A percentile compares a stretch with the other conserved stretches of the same genome.
These are phyloP conservation scores for Macrophomina tecta DNA, from an alignment of 2,329 filamentous ascomycete genomes.

Conservation along the genomic window DNA sequence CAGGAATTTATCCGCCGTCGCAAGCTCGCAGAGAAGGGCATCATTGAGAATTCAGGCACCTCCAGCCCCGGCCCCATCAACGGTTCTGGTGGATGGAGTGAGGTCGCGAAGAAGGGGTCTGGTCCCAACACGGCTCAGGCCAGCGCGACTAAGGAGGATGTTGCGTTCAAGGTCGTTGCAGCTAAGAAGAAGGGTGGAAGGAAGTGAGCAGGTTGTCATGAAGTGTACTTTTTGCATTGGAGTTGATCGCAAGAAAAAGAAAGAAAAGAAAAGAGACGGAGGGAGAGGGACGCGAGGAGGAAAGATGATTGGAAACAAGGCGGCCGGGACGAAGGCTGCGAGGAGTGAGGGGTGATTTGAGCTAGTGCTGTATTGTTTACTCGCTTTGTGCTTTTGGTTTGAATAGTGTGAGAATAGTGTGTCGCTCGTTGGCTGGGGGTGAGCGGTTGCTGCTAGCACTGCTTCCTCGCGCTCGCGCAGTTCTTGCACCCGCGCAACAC, in stretches of 20 bases:
- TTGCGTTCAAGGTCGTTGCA: slow-evolving; percentile 87
- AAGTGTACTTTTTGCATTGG: slow-evolving; percentile 33
- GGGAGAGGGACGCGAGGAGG: not conserved
- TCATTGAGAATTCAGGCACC: slow-evolving; percentile 73
- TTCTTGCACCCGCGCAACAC: not conserved
- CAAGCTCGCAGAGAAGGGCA: slow-evolving; percentile 89
- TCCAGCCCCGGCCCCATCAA: slow-evolving; percentile 57
- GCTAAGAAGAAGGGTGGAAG: slow-evolving; percentile 81
- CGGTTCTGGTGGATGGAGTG: slow-evolving; percentile 80
- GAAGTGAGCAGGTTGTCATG: slow-evolving; percentile 36
- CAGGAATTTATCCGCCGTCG: slow-evolving; percentile 94
- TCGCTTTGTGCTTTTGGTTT: not conserved
- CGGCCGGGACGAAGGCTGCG: too few species aligned
- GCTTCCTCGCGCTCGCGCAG: not conserved
- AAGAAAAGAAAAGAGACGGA: not conserved
- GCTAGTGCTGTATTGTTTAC: not conserved
- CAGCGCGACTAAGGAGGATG: slow-evolving; percentile 50
- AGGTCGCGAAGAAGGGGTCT: slow-evolving; percentile 92
- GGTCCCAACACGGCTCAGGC: slow-evolving; percentile 38
- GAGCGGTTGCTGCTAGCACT: not conserved
- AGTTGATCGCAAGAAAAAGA: not conserved
- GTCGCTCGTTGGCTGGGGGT: not conserved
- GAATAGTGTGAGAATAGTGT: not conserved
- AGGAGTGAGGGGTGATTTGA: not conserved
- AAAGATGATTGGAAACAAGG: not conserved